Evolutionary conservation across 352 stramenopile genomes (phyloP).

Genomic region (Plasmopara muralis): DNA sequence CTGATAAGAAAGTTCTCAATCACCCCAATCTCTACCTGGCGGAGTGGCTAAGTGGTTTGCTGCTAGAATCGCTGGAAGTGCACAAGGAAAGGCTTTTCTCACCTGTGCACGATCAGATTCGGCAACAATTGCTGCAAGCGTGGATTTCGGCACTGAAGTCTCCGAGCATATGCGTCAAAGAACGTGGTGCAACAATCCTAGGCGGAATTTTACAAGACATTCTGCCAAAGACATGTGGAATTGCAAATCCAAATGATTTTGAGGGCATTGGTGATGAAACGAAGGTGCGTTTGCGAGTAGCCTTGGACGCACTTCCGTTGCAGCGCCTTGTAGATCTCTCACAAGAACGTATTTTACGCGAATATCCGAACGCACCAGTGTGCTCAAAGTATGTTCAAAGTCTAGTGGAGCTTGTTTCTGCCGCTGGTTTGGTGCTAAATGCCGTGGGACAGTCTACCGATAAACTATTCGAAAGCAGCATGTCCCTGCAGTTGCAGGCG

Average conservation of each 20-base stretch:
- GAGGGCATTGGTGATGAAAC: slow-evolving; percentile 22
- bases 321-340: slow-evolving; percentile 64
- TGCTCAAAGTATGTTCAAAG: slow-evolving; percentile 83
- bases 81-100: slow-evolving; percentile 38
- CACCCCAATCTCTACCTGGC: slow-evolving; percentile 84
- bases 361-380: slow-evolving; percentile 69
- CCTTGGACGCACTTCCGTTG: slow-evolving; percentile 53
- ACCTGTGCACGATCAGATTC: slow-evolving; percentile 41
- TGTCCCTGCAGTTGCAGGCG: slow-evolving; percentile 33
- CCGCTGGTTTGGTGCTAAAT: slow-evolving; percentile 52
- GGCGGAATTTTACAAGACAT: slow-evolving; percentile 74
- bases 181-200: slow-evolving; percentile 74
- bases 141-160: slow-evolving; percentile 82
- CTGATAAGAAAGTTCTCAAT: slow-evolving; percentile 71
- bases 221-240: slow-evolving; percentile 33
- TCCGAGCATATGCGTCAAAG: slow-evolving; percentile 81
- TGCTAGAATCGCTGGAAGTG: slow-evolving; percentile 52
- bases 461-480: slow-evolving; percentile 41
- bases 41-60: slow-evolving; percentile 74
- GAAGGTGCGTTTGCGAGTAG: slow-evolving; percentile 25
- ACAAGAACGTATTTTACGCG: slow-evolving; percentile 66
- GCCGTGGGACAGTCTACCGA: slow-evolving; percentile 43
- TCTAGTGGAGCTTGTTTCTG: slow-evolving; percentile 75
- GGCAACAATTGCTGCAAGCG: slow-evolving; percentile 62
- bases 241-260: slow-evolving; percentile 11